Percentiles rank a stretch among this genome's conserved stretches.
Conservation (phyloP, 2,329 filamentous ascomycete species). For the Chaetomiaceae sp. region DNA sequence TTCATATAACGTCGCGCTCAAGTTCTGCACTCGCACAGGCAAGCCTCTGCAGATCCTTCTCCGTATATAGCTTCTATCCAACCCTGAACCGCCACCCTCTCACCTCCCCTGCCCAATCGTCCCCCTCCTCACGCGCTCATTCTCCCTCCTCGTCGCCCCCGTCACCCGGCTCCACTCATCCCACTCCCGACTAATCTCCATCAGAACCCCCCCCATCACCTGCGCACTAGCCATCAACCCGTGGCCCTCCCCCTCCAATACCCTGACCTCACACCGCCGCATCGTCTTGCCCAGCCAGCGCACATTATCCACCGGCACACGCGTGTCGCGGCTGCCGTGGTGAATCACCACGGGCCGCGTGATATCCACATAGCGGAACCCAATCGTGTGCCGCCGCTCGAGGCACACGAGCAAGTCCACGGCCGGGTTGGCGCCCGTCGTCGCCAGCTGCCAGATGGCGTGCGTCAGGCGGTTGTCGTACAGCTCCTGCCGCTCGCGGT, state of each 20-base stretch:
- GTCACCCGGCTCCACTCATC: slow-evolving; percentile 71
- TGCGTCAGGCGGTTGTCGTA: slow-evolving; percentile 87
- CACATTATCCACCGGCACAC: slow-evolving; percentile 92
- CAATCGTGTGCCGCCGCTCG: slow-evolving; percentile 83
- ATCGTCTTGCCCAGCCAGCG: slow-evolving; percentile 92
- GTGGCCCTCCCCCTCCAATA: slow-evolving; percentile 87
- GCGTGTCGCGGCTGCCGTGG: slow-evolving; percentile 82
- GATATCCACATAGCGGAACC: slow-evolving; percentile 95
- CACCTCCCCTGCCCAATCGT: slow-evolving; percentile 26
- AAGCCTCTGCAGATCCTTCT: too few species aligned
- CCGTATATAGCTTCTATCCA: too few species aligned
- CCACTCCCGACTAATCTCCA: slow-evolving; percentile 93
- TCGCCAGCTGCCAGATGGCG: slow-evolving; percentile 90
- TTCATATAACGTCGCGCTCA: too few species aligned
- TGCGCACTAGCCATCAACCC: slow-evolving; percentile 89
- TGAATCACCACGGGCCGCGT: slow-evolving; percentile 87
- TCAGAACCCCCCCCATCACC: slow-evolving; percentile 91
- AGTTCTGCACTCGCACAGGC: too few species aligned
- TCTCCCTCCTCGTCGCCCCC: slow-evolving; percentile 25
- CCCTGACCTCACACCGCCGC: slow-evolving; percentile 83
- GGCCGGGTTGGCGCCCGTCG: slow-evolving; percentile 84
- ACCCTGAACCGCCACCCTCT: slow-evolving; percentile 1
- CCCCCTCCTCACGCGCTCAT: slow-evolving; percentile 24
- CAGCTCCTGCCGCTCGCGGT: slow-evolving; percentile 63
- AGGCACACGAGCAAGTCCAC: slow-evolving; percentile 89